Base-by-base conservation (phyloP, 306 rosid genomes). In the Corylus avellana region DNA sequence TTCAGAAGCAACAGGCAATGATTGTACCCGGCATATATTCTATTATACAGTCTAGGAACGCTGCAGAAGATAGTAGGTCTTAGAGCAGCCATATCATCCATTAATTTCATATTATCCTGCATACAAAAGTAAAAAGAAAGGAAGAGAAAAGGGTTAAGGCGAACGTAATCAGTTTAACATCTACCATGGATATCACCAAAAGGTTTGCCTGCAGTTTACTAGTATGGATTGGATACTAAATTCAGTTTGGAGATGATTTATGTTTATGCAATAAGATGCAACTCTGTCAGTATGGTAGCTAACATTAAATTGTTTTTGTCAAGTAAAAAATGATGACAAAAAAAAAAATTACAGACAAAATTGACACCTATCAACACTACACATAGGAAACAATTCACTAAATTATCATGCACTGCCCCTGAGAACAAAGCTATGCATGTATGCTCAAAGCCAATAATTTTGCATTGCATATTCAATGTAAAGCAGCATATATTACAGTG, bases 41-140 rank as follows among this genome's bases (percentile, higher is more conserved):
- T 89, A 77, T 96, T 96, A 78, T 89, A 96, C 71, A 96, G 97
- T 85, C 99, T 91, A 76, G 99, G 99, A 86, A 96, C 98, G 75
- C 99, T 96, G 82, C 94, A 87, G 86, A 96, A 96, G 84, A 96
- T 61, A 7, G 99, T 96, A 78, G 99, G 99, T 78, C 94, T 91
- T 76, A 96, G 82, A 74, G 84, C 91, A 64, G 94, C 92, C 77
- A 96, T 80, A 80, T 96, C 99, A 78, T 96, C 99, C 90, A 96
- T 88, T 77, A 96, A 80, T 80, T 96, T 96, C 96, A 96, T 59
- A 87, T 88, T 91, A 83, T 96, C 99, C 99, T 96, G 97, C 90
- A 84, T 47, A 39, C 14, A 56, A 81, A 27, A 72, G 70, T 87
- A 62, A 53, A 79, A 42, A 77, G 64, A 22, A 78, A 8, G 17